Conservation (phyloP, 768 basidiomycete species). For the Boletus pseudopeckii region DNA sequence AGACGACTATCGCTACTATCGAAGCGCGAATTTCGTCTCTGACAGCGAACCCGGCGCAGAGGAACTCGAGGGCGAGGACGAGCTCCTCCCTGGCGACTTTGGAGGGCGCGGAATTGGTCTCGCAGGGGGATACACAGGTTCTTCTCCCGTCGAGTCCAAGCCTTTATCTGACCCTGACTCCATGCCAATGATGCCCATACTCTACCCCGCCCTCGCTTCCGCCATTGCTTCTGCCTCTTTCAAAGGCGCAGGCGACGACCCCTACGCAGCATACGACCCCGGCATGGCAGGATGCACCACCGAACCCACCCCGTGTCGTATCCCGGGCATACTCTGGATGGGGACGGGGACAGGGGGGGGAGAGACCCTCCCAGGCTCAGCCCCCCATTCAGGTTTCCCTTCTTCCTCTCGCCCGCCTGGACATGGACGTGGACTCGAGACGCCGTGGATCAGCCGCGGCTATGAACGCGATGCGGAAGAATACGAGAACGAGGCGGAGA, state of each 20-base stretch:
- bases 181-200: not conserved
- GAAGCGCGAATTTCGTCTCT: not conserved
- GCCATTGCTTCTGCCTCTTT: not conserved
- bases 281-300: constrained; percentile 23
- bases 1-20: constrained; percentile 1
- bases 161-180: not conserved
- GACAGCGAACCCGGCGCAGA: not conserved
- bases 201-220: not conserved
- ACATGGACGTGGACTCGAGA: too few species aligned
- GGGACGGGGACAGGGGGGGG: not conserved
- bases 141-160: not conserved
- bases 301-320: not conserved
- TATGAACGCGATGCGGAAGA: constrained; percentile 24
- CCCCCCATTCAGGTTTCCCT: too few species aligned
- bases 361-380: too few species aligned
- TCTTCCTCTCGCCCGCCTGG: not conserved
- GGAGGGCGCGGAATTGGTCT: constrained; percentile 1
- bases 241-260: constrained; percentile 1
- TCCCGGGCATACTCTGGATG: constrained; percentile 7
- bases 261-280: constrained; percentile 19
- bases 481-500: not conserved
- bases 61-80: not conserved
- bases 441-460: constrained; percentile 4
- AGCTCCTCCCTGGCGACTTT: constrained; percentile 1
- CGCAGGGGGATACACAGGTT: not conserved